These are phyloP conservation scores for Ustilago sp. DNA, from an alignment of 1,284 basidiomycete species.

Conservation along the genomic window DNA sequence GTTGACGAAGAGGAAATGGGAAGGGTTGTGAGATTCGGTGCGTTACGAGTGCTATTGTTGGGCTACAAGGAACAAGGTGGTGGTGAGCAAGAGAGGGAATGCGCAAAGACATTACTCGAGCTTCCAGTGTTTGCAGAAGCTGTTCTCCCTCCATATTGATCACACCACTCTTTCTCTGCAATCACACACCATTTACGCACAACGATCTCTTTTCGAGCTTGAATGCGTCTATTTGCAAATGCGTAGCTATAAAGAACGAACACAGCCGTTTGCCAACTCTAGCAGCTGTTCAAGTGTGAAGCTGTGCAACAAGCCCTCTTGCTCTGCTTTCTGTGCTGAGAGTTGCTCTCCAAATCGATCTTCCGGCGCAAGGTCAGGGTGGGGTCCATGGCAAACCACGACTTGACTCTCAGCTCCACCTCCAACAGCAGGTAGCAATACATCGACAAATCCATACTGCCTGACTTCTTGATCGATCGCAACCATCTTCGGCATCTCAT, in stretches of 20 bases:
- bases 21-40: constrained; percentile 18
- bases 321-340: not conserved
- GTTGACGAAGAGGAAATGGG: not conserved
- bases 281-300: not conserved
- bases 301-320: constrained; percentile 1
- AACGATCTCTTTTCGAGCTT: too few species aligned
- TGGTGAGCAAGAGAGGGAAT: not conserved
- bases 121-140: constrained; percentile 23
- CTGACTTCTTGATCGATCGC: not conserved
- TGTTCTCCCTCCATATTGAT: not conserved
- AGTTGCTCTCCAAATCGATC: not conserved
- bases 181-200: not conserved
- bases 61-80: not conserved
- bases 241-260: not conserved
- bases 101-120: constrained; percentile 6
- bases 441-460: constrained; percentile 41
- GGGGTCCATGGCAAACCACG: constrained; percentile 14
- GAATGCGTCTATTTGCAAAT: not conserved
- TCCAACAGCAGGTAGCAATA: constrained; percentile 18
- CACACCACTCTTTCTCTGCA: not conserved
- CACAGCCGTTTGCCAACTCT: not conserved
- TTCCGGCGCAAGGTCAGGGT: not conserved
- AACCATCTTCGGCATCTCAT: not conserved
- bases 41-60: constrained; percentile 9
- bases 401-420: constrained; percentile 9